Conservation (phyloP, 2,329 filamentous ascomycete species). For the Reticulascus tulasneorum region DNA sequence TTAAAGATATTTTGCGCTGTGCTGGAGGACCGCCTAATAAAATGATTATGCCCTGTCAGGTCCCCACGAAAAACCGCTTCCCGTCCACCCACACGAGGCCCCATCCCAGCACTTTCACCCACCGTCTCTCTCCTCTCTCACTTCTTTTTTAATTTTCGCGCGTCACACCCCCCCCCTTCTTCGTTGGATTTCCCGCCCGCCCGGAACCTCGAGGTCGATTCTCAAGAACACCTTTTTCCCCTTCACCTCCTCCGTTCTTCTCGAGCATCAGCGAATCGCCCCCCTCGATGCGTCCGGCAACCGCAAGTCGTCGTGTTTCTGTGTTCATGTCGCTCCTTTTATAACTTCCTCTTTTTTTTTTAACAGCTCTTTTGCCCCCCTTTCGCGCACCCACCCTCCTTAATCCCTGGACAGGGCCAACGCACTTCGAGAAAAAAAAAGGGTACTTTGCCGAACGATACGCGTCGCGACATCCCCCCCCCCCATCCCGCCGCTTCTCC, state of each 20-base stretch:
- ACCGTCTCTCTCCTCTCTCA: too few relatives aligned
- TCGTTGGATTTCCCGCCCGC: too few relatives aligned
- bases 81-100: too few relatives aligned
- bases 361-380: too few relatives aligned
- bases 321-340: slow-evolving; percentile 17
- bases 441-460: slow-evolving; percentile 11
- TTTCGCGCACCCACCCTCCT: slow-evolving; percentile 5
- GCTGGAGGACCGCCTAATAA: too few relatives aligned
- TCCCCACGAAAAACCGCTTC: too few relatives aligned
- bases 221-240: background rate
- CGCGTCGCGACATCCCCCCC: slow-evolving; percentile 8
- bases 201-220: too few relatives aligned
- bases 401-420: slow-evolving; percentile 9
- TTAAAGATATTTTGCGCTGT: too few relatives aligned
- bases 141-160: too few relatives aligned
- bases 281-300: slow-evolving; percentile 14
- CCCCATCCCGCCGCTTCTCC: slow-evolving; percentile 14
- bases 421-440: slow-evolving; percentile 9
- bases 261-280: slow-evolving; percentile 1
- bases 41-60: too few relatives aligned
- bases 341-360: slow-evolving; percentile 12
- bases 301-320: slow-evolving; percentile 3
- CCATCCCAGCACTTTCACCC: too few relatives aligned
- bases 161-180: too few relatives aligned
- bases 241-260: slow-evolving; percentile 1